These are phyloP conservation scores for Coemansia sp. DNA, from an alignment of 192 early-diverging fungal genomes.

Conservation along the genomic window DNA sequence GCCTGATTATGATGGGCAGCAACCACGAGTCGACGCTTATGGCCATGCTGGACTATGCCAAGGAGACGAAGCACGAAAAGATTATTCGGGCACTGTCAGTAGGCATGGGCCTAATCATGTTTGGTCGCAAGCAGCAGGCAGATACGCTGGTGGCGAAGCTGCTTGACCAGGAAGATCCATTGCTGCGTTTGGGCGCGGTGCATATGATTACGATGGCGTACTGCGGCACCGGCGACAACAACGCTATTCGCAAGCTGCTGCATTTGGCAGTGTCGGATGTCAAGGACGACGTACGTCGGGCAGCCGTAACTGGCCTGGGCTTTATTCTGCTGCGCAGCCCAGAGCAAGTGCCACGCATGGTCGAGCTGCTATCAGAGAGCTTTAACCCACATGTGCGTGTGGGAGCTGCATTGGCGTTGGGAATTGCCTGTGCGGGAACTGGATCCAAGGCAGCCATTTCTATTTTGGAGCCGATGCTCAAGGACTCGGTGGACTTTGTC, in stretches of 20 bases:
- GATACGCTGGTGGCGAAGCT: slow-evolving; percentile 87
- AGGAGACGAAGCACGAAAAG: slow-evolving; percentile 99
- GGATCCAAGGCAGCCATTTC: slow-evolving; percentile 87
- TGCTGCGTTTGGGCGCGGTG: slow-evolving; percentile 95
- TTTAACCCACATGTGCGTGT: slow-evolving; percentile 99
- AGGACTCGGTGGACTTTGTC: slow-evolving; percentile 97
- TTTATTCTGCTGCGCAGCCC: slow-evolving; percentile 92
- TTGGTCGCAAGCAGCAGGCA: slow-evolving; percentile 92
- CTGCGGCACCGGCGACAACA: slow-evolving; percentile 96
- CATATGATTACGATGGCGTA: slow-evolving; percentile 98
- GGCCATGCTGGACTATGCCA: slow-evolving; percentile 97
- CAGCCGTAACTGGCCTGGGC: slow-evolving; percentile 93
- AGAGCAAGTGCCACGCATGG: slow-evolving; percentile 95
- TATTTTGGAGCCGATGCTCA: slow-evolving; percentile 94
- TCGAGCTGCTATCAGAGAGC: slow-evolving; percentile 94
- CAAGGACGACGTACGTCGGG: slow-evolving; percentile 99
- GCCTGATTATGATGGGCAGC: slow-evolving; percentile 96
- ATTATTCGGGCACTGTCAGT: slow-evolving; percentile 95
- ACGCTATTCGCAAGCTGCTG: slow-evolving; percentile 87
- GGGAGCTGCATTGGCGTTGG: slow-evolving; percentile 92
- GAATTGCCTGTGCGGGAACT: slow-evolving; percentile 96
- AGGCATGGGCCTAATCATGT: slow-evolving; percentile 95
- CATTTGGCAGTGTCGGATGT: slow-evolving; percentile 98
- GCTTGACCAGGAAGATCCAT: slow-evolving; percentile 86
- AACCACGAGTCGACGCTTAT: slow-evolving; percentile 74